Conservation (phyloP, 73 alveolate species). For the Tetrahymena borealis region DNA sequence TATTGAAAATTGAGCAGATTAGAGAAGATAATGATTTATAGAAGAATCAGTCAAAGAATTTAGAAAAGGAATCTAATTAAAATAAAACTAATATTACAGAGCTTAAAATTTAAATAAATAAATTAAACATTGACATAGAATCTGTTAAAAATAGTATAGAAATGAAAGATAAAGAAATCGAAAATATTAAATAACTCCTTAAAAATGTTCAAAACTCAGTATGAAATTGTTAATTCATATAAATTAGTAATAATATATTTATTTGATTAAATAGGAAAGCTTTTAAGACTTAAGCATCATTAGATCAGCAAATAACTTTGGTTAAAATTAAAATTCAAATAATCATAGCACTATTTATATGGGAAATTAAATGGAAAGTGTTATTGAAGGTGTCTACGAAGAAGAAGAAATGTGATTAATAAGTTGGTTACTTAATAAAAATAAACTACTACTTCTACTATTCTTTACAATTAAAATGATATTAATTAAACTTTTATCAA, state of each 20-base stretch:
- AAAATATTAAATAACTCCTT: not conserved
- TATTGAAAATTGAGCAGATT: not conserved
- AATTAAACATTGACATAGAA: not conserved
- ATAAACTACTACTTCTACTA: too few species aligned
- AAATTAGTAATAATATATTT: not conserved
- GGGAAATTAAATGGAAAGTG: too few species aligned
- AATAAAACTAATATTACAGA: not conserved
- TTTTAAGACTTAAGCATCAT: not conserved
- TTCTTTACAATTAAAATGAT: too few species aligned
- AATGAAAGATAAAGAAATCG: not conserved
- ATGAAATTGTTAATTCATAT: not conserved
- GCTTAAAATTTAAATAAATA: not conserved
- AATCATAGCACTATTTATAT: too few species aligned
- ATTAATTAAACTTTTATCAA: too few species aligned
- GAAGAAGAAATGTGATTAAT: too few species aligned
- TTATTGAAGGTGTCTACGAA: too few species aligned
- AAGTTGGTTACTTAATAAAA: too few species aligned
- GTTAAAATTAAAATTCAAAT: too few species aligned
- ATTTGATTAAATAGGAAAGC: not conserved
- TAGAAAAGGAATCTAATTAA: not conserved
- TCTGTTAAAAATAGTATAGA: not conserved
- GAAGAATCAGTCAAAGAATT: not conserved
- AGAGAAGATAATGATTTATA: not conserved
- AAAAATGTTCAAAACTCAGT: not conserved
- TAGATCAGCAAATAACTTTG: too few species aligned